Evolutionary conservation across 148 eudicot species (phyloP), one percentile per base, ranked within the genome.

Genomic region (Simmondsia chinensis): DNA sequence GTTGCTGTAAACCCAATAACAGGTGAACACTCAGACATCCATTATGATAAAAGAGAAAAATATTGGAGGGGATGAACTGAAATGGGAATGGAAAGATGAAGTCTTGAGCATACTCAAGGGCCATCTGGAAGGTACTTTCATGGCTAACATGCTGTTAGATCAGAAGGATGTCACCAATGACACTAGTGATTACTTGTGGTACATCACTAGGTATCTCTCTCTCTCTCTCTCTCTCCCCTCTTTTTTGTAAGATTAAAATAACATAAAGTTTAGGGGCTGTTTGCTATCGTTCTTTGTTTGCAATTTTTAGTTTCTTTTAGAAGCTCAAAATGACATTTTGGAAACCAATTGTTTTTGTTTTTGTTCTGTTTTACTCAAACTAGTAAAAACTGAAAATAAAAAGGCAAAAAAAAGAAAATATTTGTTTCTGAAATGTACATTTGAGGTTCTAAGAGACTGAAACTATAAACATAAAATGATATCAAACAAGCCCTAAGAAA

Each of bases 131-230:
- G 52, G 35, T 7, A 45, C 18, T 19, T 68, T 75, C 39, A 54
- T 45, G 1, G 42, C 59, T 4, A 45, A 69, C 13, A 47, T 32
- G 42, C 49, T 79, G 30, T 46, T 75, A 26, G 87, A 79, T 63
- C 87, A 79, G 42, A 79, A 71, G 56, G 74, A 72, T 31, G 63
- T 69, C 22, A 71, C 71, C 5, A 68, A 69, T 46, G 87, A 75
- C 37, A 40, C 62, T 24, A 75, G 79, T 47, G 87, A 79, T 45
- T 75, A 72, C 36, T 59, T 79, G 2, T 79, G 87, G 87, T 75
- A 79, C 28, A 68, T 69, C 15, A 79, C 76, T n/a, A 72, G 75
- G 81, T 74, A 71, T 64, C 6, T 13, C 31, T 28, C 5, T 28
- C 31, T 28, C 31, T 28, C 5, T 5, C 9, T 28, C 31, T 28